phyloP scores from a whole-genome alignment of 768 basidiomycete genomes.

The Suillus placidus region DNA sequence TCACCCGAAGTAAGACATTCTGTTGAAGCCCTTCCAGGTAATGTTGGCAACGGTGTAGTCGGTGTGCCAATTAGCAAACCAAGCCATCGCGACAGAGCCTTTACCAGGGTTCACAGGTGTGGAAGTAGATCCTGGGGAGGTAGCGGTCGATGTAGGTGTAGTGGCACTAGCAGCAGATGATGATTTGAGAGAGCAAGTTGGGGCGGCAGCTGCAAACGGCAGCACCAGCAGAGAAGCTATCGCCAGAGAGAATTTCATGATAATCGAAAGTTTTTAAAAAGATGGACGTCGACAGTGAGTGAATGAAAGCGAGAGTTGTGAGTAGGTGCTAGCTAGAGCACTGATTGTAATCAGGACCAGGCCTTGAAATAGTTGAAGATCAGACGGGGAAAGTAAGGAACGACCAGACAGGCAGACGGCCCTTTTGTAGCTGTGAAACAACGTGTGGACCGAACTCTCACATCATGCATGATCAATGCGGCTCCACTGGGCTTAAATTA shows the following conservation, averaged over 20 bases:
- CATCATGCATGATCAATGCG: not conserved
- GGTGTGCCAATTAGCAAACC: constrained; percentile 74
- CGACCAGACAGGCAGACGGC: not conserved
- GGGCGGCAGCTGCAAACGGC: constrained; percentile 33
- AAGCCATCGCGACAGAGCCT: constrained; percentile 52
- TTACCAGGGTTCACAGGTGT: constrained; percentile 6
- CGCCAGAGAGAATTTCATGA: constrained; percentile 20
- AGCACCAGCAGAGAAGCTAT: constrained; percentile 26
- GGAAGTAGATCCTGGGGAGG: constrained; percentile 14
- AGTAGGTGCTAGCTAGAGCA: constrained; percentile 12
- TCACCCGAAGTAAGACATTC: constrained; percentile 67
- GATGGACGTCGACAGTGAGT: constrained; percentile 12
- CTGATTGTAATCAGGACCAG: constrained; percentile 7
- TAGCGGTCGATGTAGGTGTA: constrained; percentile 7
- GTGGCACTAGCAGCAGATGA: constrained; percentile 5
- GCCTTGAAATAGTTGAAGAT: not conserved
- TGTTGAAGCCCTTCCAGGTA: constrained; percentile 68
- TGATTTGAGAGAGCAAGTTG: constrained; percentile 26
- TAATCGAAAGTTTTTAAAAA: not conserved
- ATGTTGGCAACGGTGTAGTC: constrained; percentile 50
- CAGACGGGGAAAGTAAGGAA: constrained; percentile 1
- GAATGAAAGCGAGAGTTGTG: constrained; percentile 10
- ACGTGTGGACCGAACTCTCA: not conserved
- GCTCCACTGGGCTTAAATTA: not conserved
- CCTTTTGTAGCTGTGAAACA: not conserved